phyloP scores from a whole-genome alignment of 2,329 filamentous ascomycete genomes.

The Tothia fuscella region DNA sequence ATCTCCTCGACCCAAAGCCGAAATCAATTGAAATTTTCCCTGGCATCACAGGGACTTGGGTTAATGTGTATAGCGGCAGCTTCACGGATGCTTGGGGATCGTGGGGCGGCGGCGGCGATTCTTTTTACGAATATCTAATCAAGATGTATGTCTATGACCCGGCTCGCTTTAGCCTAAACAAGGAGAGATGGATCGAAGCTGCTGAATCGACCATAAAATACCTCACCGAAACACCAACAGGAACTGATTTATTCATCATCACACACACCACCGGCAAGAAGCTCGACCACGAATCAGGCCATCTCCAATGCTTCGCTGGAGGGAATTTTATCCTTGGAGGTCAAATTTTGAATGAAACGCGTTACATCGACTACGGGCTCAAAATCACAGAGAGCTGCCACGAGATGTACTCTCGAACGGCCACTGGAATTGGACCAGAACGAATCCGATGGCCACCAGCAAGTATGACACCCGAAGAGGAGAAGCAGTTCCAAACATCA shows the following conservation, averaged over 20 bases:
- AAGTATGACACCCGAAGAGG: conserved; percentile 19
- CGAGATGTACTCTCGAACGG: conserved; percentile 56
- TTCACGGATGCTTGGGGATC: conserved; percentile 58
- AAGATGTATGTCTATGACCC: conserved; percentile 83
- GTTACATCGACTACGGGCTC: conserved; percentile 65
- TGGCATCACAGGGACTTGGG: conserved; percentile 57
- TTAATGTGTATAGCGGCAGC: conserved; percentile 51
- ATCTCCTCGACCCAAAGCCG: conserved; percentile 58
- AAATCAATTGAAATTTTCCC: conserved; percentile 58
- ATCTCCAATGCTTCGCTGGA: conserved; percentile 68
- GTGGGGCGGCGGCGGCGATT: conserved; percentile 59
- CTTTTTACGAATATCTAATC: conserved; percentile 80
- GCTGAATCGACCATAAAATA: conserved; percentile 49
- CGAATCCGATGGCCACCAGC: conserved; percentile 28
- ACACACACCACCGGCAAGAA: conserved; percentile 39
- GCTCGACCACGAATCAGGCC: conserved; percentile 23
- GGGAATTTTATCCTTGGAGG: conserved; percentile 79
- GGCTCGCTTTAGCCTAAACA: conserved; percentile 40
- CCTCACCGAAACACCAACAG: conserved; percentile 10
- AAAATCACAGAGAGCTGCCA: conserved; percentile 62
- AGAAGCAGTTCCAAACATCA: conserved; percentile 46
- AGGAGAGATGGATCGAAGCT: conserved; percentile 61
- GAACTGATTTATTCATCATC: conserved; percentile 33
- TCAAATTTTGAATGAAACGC: conserved; percentile 49
- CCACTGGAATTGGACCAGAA: conserved; percentile 68